Percentiles rank a stretch among this genome's conserved stretches.
Evolutionary conservation across 805 yeast species (phyloP).

Genomic region (Candida arabinofermentans): DNA sequence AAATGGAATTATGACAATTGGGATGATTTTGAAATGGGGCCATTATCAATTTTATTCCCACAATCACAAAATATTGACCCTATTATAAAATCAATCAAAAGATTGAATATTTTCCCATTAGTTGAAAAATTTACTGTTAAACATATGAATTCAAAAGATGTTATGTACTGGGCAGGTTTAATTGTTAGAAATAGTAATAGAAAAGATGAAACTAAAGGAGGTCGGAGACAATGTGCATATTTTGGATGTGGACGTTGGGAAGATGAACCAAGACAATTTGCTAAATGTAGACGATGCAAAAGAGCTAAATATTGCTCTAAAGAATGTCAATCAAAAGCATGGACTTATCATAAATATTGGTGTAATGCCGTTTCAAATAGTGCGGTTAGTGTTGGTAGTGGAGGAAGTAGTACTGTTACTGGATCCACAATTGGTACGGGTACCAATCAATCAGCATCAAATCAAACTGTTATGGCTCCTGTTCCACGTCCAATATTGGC

Average conservation of each 20-base stretch:
- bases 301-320: constrained; percentile 92
- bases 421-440: constrained; percentile 1
- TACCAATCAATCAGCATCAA: neutral
- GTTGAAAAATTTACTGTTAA: constrained; percentile 85
- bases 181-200: constrained; percentile 95
- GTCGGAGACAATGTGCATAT: constrained; percentile 92
- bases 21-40: constrained; percentile 29
- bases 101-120: constrained; percentile 75
- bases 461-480: neutral
- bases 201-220: constrained; percentile 80
- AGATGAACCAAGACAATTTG: constrained; percentile 81
- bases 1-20: constrained; percentile 46
- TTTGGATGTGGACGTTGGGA: constrained; percentile 96
- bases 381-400: neutral
- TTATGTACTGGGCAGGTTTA: constrained; percentile 97
- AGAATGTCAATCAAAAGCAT: constrained; percentile 86
- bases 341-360: constrained; percentile 95
- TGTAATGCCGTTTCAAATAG: constrained; percentile 45
- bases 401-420: neutral
- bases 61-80: constrained; percentile 23
- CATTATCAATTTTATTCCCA: constrained; percentile 17
- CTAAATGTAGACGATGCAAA: constrained; percentile 91
- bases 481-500: constrained; percentile 1
- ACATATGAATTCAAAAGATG: constrained; percentile 63
- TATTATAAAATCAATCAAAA: constrained; percentile 38